Evolutionary conservation across 768 basidiomycete genomes (phyloP), one percentile per base, ranked within the genome.

Genomic region (Plicaturopsis crispa): DNA sequence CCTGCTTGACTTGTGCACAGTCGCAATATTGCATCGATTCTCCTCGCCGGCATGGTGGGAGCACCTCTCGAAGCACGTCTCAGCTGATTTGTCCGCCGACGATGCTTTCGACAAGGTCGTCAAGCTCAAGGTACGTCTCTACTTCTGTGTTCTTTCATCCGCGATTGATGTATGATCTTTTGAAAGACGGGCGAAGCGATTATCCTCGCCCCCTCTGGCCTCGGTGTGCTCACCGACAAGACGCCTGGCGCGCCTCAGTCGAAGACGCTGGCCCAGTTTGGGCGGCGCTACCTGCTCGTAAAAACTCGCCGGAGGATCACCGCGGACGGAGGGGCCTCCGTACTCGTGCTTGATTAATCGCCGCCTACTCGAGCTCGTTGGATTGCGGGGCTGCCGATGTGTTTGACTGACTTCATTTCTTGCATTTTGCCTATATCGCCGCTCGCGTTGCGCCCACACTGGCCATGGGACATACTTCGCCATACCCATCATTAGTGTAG

Each of bases 41-140:
- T 82, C 82, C 0, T 85, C 84, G 0, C 79, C 80, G 0, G 66
- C 78, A 2, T 85, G 84, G 84, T 82, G 80, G 76, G 67, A 76
- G 1, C 80, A 85, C 46, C 51, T 86, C 1, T 62, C 70, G 1
- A 72, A 77, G 14, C 82, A 84, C 47, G 78, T 85, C 4, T 75
- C 79, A 0, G 76, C 78, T 0, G 72, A 82, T 43, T 68, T 83
- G 39, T 69, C 71, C 1, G 58, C 62, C 5, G 68, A 63, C 1
- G 75, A 80, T 24, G 78, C 73, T 0, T 84, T 85, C 42, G 75
- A 84, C 42, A 66, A 71, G 35, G 73, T 85, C 7, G 81, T 82
- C 11, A 72, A 52, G 37, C 62, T 85, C 2, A 67, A 80, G 69
- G 83, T 83, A 41, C 48, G 58, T 26, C 3, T 26, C 26, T 24